Evolutionary conservation across 768 basidiomycete species (phyloP).

Genomic region (Kwoniella newhampshirensis): DNA sequence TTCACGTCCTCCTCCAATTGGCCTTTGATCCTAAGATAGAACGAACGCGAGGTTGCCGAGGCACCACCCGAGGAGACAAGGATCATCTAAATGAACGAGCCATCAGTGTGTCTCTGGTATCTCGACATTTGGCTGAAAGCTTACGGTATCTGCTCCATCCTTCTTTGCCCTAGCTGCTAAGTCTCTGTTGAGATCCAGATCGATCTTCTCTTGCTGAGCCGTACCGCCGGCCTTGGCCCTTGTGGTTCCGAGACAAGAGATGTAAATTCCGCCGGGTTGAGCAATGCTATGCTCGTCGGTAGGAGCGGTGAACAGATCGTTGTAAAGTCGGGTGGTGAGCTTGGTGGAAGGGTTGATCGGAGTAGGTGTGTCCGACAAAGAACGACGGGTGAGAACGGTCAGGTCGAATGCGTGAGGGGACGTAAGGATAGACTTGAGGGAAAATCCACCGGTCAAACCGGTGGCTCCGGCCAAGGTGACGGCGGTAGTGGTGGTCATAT

Average conservation of each 20-base stretch:
- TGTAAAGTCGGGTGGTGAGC: constrained; percentile 27
- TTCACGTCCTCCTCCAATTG: constrained; percentile 46
- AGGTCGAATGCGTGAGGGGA: constrained; percentile 37
- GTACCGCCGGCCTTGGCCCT: constrained; percentile 39
- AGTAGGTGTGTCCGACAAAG: constrained; percentile 16
- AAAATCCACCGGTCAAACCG: constrained; percentile 45
- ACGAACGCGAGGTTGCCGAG: constrained; percentile 19
- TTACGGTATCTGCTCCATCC: constrained; percentile 44
- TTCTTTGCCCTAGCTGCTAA: constrained; percentile 45
- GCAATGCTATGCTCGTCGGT: constrained; percentile 8
- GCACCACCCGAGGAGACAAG: constrained; percentile 44
- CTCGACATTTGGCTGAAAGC: constrained; percentile 11
- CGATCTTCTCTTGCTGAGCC: constrained; percentile 43
- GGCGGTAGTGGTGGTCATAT: constrained; percentile 13
- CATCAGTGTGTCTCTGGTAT: not conserved
- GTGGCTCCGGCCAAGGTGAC: constrained; percentile 48
- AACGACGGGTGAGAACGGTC: constrained; percentile 40
- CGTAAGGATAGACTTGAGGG: constrained; percentile 30
- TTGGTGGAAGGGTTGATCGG: constrained; percentile 15
- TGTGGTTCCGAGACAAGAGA: constrained; percentile 48
- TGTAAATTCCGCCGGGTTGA: constrained; percentile 27
- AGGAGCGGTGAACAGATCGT: constrained; percentile 20
- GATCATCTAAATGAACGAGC: constrained; percentile 34
- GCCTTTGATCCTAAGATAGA: constrained; percentile 47
- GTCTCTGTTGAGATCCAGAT: constrained; percentile 43